Conservation (phyloP, 106 monocot genomes). For the Dendrobium catenatum region DNA sequence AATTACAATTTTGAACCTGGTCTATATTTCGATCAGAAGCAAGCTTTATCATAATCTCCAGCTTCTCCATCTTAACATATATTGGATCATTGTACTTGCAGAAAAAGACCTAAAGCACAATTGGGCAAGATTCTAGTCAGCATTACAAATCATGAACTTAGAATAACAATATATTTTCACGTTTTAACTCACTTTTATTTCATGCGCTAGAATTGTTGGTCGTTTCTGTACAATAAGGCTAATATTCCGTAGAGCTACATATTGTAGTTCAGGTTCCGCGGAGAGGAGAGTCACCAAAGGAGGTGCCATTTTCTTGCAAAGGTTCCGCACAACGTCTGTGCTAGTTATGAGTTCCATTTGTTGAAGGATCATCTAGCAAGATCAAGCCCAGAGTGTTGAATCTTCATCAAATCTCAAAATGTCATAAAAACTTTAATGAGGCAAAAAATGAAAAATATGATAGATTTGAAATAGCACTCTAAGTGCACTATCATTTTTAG, state of each 20-base stretch:
- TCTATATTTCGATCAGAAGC: constrained; percentile 98
- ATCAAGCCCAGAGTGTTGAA: not conserved
- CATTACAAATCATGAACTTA: not conserved
- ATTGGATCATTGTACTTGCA: constrained; percentile 99
- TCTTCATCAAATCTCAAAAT: constrained; percentile 1
- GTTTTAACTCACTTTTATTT: constrained; percentile 74
- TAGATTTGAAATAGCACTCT: not conserved
- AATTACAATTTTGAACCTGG: constrained; percentile 40
- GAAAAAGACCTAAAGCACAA: constrained; percentile 73
- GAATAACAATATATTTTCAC: not conserved
- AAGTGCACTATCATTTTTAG: not conserved
- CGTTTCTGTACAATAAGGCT: constrained; percentile 94
- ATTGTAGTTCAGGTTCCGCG: constrained; percentile 94
- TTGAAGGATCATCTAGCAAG: constrained; percentile 83
- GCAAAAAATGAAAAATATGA: not conserved
- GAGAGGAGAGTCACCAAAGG: constrained; percentile 92
- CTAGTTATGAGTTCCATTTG: constrained; percentile 97
- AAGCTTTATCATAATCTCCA: constrained; percentile 99
- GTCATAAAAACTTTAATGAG: not conserved
- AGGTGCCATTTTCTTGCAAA: constrained; percentile 99
- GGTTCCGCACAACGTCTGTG: constrained; percentile 87
- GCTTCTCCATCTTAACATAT: constrained; percentile 99
- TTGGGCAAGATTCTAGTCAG: not conserved
- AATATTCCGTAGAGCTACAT: constrained; percentile 92
- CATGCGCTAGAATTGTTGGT: constrained; percentile 97